Base-by-base conservation (phyloP, 805 yeast species). In the Candida alai region DNA sequence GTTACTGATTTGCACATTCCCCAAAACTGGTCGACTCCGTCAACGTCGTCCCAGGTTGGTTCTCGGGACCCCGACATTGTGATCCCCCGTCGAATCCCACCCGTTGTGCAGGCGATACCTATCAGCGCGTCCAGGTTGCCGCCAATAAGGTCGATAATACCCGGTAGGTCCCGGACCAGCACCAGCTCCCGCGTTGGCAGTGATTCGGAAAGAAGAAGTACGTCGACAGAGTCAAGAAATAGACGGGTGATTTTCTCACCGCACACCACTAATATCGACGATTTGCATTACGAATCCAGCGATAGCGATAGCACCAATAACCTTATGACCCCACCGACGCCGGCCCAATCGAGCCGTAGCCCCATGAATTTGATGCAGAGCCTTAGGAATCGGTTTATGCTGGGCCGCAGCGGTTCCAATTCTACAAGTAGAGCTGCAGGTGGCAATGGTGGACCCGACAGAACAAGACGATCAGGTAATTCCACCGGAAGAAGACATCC, bases 1-100 rank as follows among this genome's bases (percentile, higher is more conserved):
- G 49, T 65, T 18, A 62, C 68, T 2, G 70, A 65, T 42, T 49
- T 62, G 4, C 53, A 47, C 30, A 56, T 62, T 45, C 53, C 43
- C 12, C 70, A 63, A 36, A 44, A 43, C 27, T 62, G 65, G 65
- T 56, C 57, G 13, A 50, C 54, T 4, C 55, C 61, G 3, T 19
- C 16, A 10, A 26, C 35, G 8, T 20, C 19, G 11, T 41, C 46
- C 12, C 20, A 23, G n/a, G 40, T 43, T 6, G 13, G 18, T 3
- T 13, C 40, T 3, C 35, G 45, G 19, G 47, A 48, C 18, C 67
- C 67, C 8, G 43, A 48, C 27, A 40, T 61, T 24, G 52, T 60
- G 1, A 41, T 60, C 14, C 63, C 65, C 1, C 42, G 62, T 22
- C 41, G 54, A 25, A 54, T 58, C 26, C 63, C 64, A 5, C 30